A percentile compares a stretch with the other conserved stretches of the same genome.
These are phyloP conservation scores for Coemansia asiatica DNA, from an alignment of 192 early-diverging fungal species.

Conservation along the genomic window DNA sequence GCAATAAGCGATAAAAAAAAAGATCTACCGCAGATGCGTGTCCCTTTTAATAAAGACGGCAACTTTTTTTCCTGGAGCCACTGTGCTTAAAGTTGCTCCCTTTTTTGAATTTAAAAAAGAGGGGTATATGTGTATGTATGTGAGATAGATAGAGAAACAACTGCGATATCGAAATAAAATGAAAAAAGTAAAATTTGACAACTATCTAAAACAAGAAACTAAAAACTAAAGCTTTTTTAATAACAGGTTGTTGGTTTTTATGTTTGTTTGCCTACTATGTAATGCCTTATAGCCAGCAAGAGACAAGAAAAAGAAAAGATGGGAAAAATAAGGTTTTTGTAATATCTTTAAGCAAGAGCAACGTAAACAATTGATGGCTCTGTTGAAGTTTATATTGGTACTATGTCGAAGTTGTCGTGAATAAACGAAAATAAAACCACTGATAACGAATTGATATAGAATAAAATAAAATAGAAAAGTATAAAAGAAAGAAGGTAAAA, in stretches of 20 bases:
- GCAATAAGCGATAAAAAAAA: slow-evolving; percentile 16
- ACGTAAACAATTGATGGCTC: too few relatives aligned
- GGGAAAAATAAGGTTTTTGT: slow-evolving; percentile 5
- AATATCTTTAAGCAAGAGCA: too few relatives aligned
- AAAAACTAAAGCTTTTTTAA: neutral
- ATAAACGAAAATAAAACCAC: too few relatives aligned
- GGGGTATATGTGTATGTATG: neutral
- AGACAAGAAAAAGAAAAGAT: too few relatives aligned
- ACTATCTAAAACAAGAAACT: neutral
- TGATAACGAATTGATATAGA: neutral
- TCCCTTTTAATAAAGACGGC: slow-evolving; percentile 5
- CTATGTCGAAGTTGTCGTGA: too few relatives aligned
- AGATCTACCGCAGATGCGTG: slow-evolving; percentile 18
- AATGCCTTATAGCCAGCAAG: too few relatives aligned
- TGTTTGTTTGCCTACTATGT: too few relatives aligned
- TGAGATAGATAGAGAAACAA: neutral
- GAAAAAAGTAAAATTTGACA: neutral
- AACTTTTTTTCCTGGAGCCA: neutral
- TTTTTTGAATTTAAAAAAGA: neutral
- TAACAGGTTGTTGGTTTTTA: too few relatives aligned
- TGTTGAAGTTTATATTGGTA: too few relatives aligned
- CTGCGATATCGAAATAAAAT: neutral
- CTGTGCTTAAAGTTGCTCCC: neutral
- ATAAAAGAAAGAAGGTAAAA: slow-evolving; percentile 3
- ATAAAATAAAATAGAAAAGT: slow-evolving; percentile 6